Evolutionary conservation across 2,329 filamentous ascomycete species (phyloP), one percentile per base, ranked within the genome.

Genomic region (Tetracladium maxilliforme): DNA sequence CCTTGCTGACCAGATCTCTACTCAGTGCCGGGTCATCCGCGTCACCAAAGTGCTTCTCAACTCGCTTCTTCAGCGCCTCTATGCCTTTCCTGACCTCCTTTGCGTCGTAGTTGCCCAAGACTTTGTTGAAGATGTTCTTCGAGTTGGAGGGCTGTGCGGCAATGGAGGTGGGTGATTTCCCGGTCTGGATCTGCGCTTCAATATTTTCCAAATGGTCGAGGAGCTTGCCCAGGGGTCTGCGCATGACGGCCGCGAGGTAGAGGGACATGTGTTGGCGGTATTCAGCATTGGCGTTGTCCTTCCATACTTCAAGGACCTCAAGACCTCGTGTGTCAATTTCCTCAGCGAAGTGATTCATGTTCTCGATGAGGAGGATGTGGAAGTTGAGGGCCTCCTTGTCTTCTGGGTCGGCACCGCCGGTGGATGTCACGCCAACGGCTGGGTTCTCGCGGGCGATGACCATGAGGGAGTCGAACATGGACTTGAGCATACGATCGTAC

Each of bases 361-460:
- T 98, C 51, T 98, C 87, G 38, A 98, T 95, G 27, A 95, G 64
- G 17, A 95, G 64, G 41, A 98, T 93, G 50, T 95, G 86, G 54
- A 92, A 93, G 54, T 95, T 95, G 32, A 98, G 67, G 5, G 84
- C 82, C 49, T 94, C 86, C 53, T 98, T 95, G 45, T 95, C 90
- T 48, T 95, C 90, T 2, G 70, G 66, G 39, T 80, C 75, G 31
- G 24, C 52, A 54, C 36, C 56, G 48, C 22, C 54, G 47, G 36
- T 59, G 47, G 32, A 57, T n/a, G n/a, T n/a, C n/a, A n/a, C n/a
- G n/a, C n/a, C n/a, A 47, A 29, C 45, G 29, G 51, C 58, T 15
- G 56, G 71, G 44, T 63, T 81, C 58, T 76, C 71, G 31, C 70
- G 59, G 19, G 90, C 87, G 48, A 95, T 95, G 34, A 93, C 83